Evolutionary conservation across 2,329 filamentous ascomycete species (phyloP).

Genomic region (Fusarium albidum): DNA sequence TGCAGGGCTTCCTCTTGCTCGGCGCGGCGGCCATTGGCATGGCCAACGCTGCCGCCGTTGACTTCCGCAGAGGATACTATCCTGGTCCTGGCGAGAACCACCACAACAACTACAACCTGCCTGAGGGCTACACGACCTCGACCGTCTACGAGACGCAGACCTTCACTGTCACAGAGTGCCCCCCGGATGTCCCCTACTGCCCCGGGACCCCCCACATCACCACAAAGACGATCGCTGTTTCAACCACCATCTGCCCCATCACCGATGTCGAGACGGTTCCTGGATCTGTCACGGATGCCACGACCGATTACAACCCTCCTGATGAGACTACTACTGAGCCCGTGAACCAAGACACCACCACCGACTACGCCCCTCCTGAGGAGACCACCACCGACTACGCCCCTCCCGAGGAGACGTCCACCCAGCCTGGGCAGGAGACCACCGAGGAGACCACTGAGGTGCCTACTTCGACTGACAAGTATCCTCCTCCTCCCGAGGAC

Average conservation of each 20-base stretch:
- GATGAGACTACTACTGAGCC: neutral
- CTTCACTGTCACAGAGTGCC: slow-evolving; percentile 1
- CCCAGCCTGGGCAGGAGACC: neutral
- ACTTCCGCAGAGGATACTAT: slow-evolving; percentile 25
- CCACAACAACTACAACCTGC: slow-evolving; percentile 3
- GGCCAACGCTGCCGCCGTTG: slow-evolving; percentile 30
- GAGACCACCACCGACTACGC: neutral
- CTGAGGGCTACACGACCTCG: slow-evolving; percentile 14
- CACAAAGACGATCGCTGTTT: slow-evolving; percentile 2
- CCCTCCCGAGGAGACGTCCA: neutral
- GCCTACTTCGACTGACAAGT: neutral
- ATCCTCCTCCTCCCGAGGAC: slow-evolving; percentile 6
- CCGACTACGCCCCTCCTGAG: neutral
- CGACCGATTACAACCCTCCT: neutral
- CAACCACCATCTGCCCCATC: neutral
- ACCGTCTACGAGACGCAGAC: slow-evolving; percentile 15
- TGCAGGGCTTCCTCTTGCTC: slow-evolving; percentile 30
- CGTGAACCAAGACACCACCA: slow-evolving; percentile 3
- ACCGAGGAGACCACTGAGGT: too few species aligned
- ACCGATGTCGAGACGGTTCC: neutral
- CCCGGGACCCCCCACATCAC: neutral
- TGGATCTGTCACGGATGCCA: neutral
- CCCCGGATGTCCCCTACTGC: neutral
- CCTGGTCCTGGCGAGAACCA: slow-evolving; percentile 11
- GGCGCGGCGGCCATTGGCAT: slow-evolving; percentile 31